Base-by-base conservation (phyloP, 2,329 filamentous ascomycete genomes). In the Didymosphaeria variabile region DNA sequence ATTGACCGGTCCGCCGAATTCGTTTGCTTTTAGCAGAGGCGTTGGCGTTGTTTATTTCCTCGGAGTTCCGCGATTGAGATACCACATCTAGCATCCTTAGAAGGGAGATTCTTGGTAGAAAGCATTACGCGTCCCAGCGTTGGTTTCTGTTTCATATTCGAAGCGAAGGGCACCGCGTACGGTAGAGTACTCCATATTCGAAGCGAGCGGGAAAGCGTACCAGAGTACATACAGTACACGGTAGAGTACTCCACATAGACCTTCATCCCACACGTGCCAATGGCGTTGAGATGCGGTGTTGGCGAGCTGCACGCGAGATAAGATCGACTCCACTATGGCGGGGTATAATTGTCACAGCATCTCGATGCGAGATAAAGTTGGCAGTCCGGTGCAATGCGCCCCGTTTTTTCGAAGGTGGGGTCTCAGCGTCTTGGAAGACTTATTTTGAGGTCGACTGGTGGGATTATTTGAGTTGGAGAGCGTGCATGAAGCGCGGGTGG, bases 251-350 rank as follows among this genome's bases (percentile, higher is more conserved):
- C 52, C 52, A 34, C 26, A 44, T 44, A 42, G 23, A 42, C 19
- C 29, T 19, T 10, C 31, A 40, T 15, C 26, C 19, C 3, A 38
- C 52, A 53, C 29, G 38, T 55, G 32, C 52, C 38, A 42, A 54
- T 54, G 52, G 38, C 52, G 40, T 55, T 55, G 52, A 45, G 52
- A 29, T 34, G 42, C 21, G 38, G 47, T 36, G 31, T 19, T 19
- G 29, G 47, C 47, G 47, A 51, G 47, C 4, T n/a, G 31, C 31
- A 51, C 53, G 53, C 53, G 40, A 55, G 53, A 55, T 47, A 13
- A 23, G 42, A 55, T 55, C 53, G 53, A 47, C 53, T 55, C 31
- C 53, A 47, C 23, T 6, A 46, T 34, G 42, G 53, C 53, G 53
- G 53, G 53, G 53, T 55, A 55, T 40, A 29, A 29, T 34, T 29